Base-by-base conservation (phyloP, 78 protist genomes). In the Paratrimastix pyriformis region DNA sequence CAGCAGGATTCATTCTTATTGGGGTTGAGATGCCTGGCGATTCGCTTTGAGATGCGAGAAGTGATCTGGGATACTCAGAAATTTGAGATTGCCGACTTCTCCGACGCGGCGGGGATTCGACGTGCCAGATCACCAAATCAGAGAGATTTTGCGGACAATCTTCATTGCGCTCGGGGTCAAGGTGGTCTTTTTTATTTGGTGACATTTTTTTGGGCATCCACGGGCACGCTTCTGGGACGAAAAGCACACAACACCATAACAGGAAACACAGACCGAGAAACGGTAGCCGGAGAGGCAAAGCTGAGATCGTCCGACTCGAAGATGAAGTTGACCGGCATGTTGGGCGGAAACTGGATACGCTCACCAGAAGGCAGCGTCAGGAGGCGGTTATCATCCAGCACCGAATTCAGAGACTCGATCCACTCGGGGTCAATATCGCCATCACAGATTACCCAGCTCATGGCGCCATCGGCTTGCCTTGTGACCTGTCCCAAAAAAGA, bases 281-380 rank as follows among this genome's bases (percentile, higher is more conserved):
- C 78, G 5, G 94, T 91, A 4, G 94, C 94, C 3, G 94, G 94
- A n/a, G 94, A 88, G 29, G 94, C 94, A 45, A 45, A 86, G 42
- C 52, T 37, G n/a, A 87, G 84, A 62, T 57, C 52, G 84, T 91
- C 83, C 42, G 90, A 74, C 72, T 91, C 94, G 75, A 91, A 88
- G 60, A 88, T 43, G 78, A 91, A 86, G 84, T 88, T 87, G 75
- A 91, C 92, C 29, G 13, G 13, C 40, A 21, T 21, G 44, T 76
- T 86, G 30, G 79, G 64, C 3, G 86, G 87, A 78, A 90, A 90
- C 76, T 81, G 90, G 69, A 90, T 85, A 11, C 91, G 82, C 60
- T 86, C 93, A 2, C 94, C 94, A n/a, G 40, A 59, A 29, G 94
- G 92, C 87, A 90, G 79, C 18, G 94, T 86, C 52, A 90, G 83